Percentiles rank a stretch among this genome's conserved stretches.
phyloP scores from a whole-genome alignment of 306 rosid species.

The Hippophae tibetana region DNA sequence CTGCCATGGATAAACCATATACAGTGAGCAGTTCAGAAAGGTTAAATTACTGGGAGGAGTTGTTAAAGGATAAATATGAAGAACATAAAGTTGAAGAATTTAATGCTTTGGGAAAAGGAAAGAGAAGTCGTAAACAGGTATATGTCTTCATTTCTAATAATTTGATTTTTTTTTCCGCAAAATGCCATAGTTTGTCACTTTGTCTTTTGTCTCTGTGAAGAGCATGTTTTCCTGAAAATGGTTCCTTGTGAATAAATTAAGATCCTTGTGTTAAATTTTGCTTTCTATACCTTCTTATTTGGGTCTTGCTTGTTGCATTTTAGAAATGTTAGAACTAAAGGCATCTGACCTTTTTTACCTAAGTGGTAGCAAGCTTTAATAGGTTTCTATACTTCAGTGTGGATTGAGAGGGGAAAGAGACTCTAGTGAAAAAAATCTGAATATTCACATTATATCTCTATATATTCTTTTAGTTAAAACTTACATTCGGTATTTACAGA shows the following conservation, averaged over 20 bases:
- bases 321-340: not conserved
- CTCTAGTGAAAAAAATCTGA: too few species aligned
- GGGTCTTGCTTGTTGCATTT: not conserved
- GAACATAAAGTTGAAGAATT: constrained; percentile 88
- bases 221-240: not conserved
- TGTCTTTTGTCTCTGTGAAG: not conserved
- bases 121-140: constrained; percentile 92
- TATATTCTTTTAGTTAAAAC: too few species aligned
- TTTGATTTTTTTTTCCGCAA: not conserved
- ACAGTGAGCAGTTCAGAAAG: constrained; percentile 45
- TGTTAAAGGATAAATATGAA: constrained; percentile 72
- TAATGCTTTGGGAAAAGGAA: constrained; percentile 87
- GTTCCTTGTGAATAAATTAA: not conserved
- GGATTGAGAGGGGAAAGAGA: too few species aligned
- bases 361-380: not conserved
- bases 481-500: too few species aligned
- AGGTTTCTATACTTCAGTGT: too few species aligned
- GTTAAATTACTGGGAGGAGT: constrained; percentile 85
- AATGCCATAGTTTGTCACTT: not conserved
- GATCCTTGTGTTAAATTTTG: not conserved
- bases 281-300: not conserved
- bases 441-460: too few species aligned
- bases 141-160: constrained; percentile 6
- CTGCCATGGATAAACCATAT: constrained; percentile 34
- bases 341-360: not conserved